These are phyloP conservation scores for Gracilaria domingensis DNA, from an alignment of 23 red algal genomes.

Conservation along the genomic window DNA sequence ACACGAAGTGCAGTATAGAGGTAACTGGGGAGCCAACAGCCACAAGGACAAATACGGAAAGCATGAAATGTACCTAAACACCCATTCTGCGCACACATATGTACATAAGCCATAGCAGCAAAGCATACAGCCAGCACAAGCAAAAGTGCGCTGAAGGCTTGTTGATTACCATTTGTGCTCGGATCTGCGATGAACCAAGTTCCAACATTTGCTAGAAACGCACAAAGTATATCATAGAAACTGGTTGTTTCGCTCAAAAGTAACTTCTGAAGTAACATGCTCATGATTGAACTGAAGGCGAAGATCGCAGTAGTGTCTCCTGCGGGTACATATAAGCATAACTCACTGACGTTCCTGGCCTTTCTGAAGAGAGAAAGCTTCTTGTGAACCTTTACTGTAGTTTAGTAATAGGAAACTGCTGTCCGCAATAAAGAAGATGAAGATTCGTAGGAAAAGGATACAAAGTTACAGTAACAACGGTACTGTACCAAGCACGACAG, in stretches of 20 bases:
- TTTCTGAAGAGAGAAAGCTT: too few relatives aligned
- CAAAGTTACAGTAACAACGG: too few relatives aligned
- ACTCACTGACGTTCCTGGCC: too few relatives aligned
- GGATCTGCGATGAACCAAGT: constrained; percentile 34
- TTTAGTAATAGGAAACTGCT: too few relatives aligned
- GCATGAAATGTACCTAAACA: constrained; percentile 39
- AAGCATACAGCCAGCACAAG: constrained; percentile 20
- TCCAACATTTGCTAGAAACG: constrained; percentile 24
- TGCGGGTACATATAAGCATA: constrained; percentile 35
- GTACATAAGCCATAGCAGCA: constrained; percentile 13
- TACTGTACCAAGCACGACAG: too few relatives aligned
- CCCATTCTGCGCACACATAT: constrained; percentile 35
- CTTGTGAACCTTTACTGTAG: too few relatives aligned
- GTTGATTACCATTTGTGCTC: constrained; percentile 3
- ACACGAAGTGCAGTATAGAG: too few relatives aligned
- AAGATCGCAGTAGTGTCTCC: constrained; percentile 48
- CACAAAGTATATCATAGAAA: neutral
- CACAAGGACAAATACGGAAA: constrained; percentile 47
- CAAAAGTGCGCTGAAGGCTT: constrained; percentile 12
- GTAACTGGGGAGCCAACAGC: neutral
- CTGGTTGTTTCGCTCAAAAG: constrained; percentile 28
- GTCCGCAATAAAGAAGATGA: too few relatives aligned
- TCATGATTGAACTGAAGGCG: constrained; percentile 28
- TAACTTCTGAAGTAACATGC: constrained; percentile 24
- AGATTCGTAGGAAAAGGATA: too few relatives aligned